Evolutionary conservation across 2,329 filamentous ascomycete species (phyloP).

Genomic region (Fusarium buharicum): DNA sequence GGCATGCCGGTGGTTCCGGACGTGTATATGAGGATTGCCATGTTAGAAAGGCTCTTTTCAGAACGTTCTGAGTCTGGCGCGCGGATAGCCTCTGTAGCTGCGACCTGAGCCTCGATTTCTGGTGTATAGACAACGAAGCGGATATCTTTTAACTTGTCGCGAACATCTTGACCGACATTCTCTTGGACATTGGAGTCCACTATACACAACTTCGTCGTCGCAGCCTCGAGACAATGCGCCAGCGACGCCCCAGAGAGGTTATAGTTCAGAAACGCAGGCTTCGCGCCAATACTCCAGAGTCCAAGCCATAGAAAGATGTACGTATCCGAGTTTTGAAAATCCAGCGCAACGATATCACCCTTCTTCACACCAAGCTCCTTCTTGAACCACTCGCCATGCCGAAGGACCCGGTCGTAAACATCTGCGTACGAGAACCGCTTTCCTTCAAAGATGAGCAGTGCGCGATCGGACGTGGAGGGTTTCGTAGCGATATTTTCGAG

Average conservation of each 20-base stretch:
- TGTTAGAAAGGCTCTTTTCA: slow-evolving; percentile 62
- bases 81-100: slow-evolving; percentile 62
- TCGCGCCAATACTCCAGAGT: slow-evolving; percentile 84
- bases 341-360: slow-evolving; percentile 80
- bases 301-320: slow-evolving; percentile 81
- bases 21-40: slow-evolving; percentile 83
- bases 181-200: slow-evolving; percentile 71
- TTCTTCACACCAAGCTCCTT: slow-evolving; percentile 70
- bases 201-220: slow-evolving; percentile 73
- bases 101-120: slow-evolving; percentile 65
- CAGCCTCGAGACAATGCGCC: slow-evolving; percentile 76
- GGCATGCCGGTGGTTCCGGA: slow-evolving; percentile 87
- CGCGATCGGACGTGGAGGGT: slow-evolving; percentile 60
- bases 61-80: slow-evolving; percentile 67
- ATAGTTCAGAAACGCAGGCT: slow-evolving; percentile 89
- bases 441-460: slow-evolving; percentile 76
- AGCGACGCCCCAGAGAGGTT: slow-evolving; percentile 78
- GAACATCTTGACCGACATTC: slow-evolving; percentile 68
- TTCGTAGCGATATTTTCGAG: slow-evolving; percentile 73
- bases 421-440: slow-evolving; percentile 78
- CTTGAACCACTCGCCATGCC: slow-evolving; percentile 81
- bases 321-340: slow-evolving; percentile 83
- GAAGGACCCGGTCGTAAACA: slow-evolving; percentile 74
- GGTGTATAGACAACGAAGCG: slow-evolving; percentile 71
- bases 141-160: slow-evolving; percentile 59